A percentile compares a stretch with the other conserved stretches of the same genome.
Evolutionary conservation across 2,329 filamentous ascomycete genomes (phyloP).

Genomic region (Sarocladium strictum): DNA sequence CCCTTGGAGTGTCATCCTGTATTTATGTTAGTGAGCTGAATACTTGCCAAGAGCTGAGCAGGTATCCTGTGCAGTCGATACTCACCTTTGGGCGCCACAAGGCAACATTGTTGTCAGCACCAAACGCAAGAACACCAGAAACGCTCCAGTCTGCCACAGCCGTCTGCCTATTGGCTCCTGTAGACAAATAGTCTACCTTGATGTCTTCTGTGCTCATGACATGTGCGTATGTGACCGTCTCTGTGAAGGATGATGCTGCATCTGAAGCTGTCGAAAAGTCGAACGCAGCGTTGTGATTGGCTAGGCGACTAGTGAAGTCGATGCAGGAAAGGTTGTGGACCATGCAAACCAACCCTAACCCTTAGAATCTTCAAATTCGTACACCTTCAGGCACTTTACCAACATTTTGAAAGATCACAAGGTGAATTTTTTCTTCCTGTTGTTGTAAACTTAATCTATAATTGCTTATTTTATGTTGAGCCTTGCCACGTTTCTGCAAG

Average conservation of each 20-base stretch:
- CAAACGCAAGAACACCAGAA: conserved; percentile 73
- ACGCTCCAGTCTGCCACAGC: conserved; percentile 84
- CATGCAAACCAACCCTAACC: neutral
- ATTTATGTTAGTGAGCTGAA: neutral
- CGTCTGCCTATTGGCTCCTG: conserved; percentile 86
- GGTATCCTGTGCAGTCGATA: too few species aligned
- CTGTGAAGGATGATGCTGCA: neutral
- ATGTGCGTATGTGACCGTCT: neutral
- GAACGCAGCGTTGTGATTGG: conserved; percentile 4
- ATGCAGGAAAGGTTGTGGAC: neutral
- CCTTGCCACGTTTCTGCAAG: too few species aligned
- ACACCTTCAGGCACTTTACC: too few species aligned
- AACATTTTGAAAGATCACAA: too few species aligned
- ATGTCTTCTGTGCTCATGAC: conserved; percentile 25
- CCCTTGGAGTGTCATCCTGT: conserved; percentile 36
- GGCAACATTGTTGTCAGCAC: conserved; percentile 82
- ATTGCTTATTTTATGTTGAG: too few species aligned
- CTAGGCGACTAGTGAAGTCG: neutral
- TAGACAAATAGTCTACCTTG: conserved; percentile 54
- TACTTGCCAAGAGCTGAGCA: neutral
- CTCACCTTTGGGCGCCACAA: conserved; percentile 77
- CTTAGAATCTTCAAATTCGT: neutral
- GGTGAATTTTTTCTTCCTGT: too few species aligned
- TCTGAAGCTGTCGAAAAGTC: conserved; percentile 8
- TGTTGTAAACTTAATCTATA: too few species aligned